Evolutionary conservation across 2,329 filamentous ascomycete genomes (phyloP).

Genomic region (Taxawa tesnikishii): DNA sequence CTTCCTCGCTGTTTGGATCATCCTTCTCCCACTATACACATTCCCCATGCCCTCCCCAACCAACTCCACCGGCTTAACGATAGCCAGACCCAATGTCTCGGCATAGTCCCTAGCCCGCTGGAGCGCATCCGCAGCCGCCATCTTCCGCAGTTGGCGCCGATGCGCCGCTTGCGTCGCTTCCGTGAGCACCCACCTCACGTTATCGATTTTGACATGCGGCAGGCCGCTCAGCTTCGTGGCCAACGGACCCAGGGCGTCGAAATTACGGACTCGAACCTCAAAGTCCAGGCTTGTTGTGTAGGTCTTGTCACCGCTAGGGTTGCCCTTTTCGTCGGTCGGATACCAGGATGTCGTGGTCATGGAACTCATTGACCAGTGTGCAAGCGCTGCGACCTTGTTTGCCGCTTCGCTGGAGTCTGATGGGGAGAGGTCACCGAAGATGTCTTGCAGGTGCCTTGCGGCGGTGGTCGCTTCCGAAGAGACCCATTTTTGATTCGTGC

Average conservation of each 20-base stretch:
- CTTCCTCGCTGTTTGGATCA: not conserved
- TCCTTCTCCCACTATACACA: not conserved
- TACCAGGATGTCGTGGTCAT: not conserved
- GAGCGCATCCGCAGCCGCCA: constrained; percentile 1
- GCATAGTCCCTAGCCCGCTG: constrained; percentile 5
- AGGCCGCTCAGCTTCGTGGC: not conserved
- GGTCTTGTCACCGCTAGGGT: not conserved
- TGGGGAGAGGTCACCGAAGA: not conserved
- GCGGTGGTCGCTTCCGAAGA: not conserved
- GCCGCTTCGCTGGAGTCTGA: too few relatives aligned
- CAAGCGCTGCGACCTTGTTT: too few relatives aligned
- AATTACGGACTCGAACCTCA: not conserved
- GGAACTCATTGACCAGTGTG: constrained; percentile 3
- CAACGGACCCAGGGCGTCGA: not conserved
- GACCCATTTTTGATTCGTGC: not conserved
- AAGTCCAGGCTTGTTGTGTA: not conserved
- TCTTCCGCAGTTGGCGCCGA: not conserved
- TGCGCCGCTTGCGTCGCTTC: not conserved
- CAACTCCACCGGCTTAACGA: constrained; percentile 2
- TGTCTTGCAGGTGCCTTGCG: not conserved
- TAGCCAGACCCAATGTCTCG: not conserved
- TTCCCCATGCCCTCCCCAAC: not conserved
- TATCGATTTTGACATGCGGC: not conserved
- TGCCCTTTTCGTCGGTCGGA: not conserved
- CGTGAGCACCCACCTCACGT: constrained; percentile 1